Evolutionary conservation across 75 land plant genomes (phyloP).

Genomic region (Picea sitchensis): DNA sequence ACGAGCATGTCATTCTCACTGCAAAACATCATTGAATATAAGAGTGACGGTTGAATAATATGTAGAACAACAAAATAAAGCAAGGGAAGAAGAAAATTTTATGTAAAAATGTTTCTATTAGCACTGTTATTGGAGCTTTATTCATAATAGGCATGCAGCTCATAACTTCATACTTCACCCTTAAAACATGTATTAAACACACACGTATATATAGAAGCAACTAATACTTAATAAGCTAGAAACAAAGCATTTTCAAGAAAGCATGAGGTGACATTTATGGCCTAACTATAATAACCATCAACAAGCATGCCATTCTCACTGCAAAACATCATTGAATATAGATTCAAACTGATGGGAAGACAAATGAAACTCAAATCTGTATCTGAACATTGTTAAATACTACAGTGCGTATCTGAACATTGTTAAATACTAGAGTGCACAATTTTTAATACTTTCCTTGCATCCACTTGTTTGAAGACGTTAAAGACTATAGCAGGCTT

Average conservation of each 20-base stretch:
- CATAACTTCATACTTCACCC: not conserved
- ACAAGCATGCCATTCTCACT: not conserved
- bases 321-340: not conserved
- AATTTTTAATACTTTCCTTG: not conserved
- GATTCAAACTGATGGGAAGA: not conserved
- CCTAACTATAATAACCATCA: not conserved
- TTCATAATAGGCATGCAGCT: not conserved
- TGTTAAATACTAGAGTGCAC: not conserved
- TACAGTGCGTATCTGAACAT: not conserved
- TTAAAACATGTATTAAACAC: not conserved
- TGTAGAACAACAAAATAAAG: not conserved
- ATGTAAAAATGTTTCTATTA: not conserved
- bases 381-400: not conserved
- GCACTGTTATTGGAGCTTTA: not conserved
- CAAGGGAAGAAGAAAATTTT: not conserved
- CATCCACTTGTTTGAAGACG: not conserved
- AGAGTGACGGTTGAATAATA: not conserved
- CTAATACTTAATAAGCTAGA: not conserved
- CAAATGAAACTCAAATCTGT: not conserved
- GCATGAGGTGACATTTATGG: no score
- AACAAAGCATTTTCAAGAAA: not conserved
- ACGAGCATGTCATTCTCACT: not conserved
- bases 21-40: not conserved
- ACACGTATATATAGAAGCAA: not conserved
- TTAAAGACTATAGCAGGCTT: not conserved